Evolutionary conservation across 2,329 filamentous ascomycete species (phyloP).

Genomic region (Parastagonospora avenae): DNA sequence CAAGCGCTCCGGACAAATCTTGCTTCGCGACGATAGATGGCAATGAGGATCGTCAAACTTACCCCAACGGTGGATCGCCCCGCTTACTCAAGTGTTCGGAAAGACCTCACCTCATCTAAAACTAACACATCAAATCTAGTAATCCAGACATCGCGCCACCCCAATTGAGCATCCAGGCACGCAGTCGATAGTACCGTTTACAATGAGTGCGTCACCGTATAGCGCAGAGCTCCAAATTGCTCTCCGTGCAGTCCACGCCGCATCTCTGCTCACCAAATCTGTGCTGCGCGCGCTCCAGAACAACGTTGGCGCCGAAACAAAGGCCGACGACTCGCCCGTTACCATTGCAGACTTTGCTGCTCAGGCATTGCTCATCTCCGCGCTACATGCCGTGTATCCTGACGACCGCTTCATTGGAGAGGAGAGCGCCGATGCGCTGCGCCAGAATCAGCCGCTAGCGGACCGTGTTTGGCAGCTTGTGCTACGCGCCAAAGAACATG

Average conservation of each 20-base stretch:
- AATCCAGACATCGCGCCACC: slow-evolving; percentile 1
- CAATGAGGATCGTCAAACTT: slow-evolving; percentile 4
- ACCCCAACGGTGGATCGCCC: slow-evolving; percentile 4
- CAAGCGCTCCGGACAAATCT: too few species aligned
- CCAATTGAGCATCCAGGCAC: background rate
- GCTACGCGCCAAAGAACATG: slow-evolving; percentile 34
- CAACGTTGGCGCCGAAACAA: slow-evolving; percentile 55
- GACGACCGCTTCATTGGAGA: slow-evolving; percentile 65
- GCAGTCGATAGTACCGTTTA: background rate
- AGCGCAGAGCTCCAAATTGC: slow-evolving; percentile 38
- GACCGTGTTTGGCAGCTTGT: slow-evolving; percentile 64
- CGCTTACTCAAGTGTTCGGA: slow-evolving; percentile 19
- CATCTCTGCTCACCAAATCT: slow-evolving; percentile 62
- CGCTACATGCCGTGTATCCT: slow-evolving; percentile 60
- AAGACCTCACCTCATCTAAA: slow-evolving; percentile 16
- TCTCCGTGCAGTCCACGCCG: slow-evolving; percentile 57
- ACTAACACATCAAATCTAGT: slow-evolving; percentile 13
- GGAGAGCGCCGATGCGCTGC: slow-evolving; percentile 61
- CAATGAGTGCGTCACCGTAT: slow-evolving; percentile 19
- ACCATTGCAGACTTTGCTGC: slow-evolving; percentile 69
- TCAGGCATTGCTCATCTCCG: slow-evolving; percentile 65
- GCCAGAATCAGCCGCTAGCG: slow-evolving; percentile 54
- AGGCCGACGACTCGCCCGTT: slow-evolving; percentile 64
- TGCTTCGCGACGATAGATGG: background rate
- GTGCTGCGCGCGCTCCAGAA: slow-evolving; percentile 57